phyloP scores from a whole-genome alignment of 352 stramenopile genomes.

The Blastocystis sp. region DNA sequence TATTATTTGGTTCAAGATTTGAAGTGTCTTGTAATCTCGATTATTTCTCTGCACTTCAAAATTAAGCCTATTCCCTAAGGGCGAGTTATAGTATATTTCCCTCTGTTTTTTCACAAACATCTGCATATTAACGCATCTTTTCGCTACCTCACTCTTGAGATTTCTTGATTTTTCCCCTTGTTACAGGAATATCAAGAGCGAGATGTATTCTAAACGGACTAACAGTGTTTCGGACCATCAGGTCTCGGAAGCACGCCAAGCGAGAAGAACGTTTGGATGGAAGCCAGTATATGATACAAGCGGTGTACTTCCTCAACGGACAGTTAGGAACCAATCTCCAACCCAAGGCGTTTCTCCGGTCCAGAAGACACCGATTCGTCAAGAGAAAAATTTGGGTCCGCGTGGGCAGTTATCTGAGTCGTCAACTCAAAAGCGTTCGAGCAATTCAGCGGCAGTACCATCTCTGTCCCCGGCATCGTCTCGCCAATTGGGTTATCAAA shows the following conservation, averaged over 20 bases:
- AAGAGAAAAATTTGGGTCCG: not conserved
- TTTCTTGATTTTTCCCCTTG: not conserved
- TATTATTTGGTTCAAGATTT: conserved; percentile 95
- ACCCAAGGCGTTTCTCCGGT: not conserved
- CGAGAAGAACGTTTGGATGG: not conserved
- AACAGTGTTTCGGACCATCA: not conserved
- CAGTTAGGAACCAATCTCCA: not conserved
- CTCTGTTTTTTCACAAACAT: not conserved
- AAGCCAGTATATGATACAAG: not conserved
- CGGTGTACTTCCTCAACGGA: not conserved
- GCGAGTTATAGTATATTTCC: conserved; percentile 13
- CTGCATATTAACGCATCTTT: not conserved
- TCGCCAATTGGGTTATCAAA: not conserved
- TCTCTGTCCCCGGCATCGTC: not conserved
- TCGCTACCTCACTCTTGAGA: not conserved
- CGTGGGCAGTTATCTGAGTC: not conserved
- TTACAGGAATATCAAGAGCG: not conserved
- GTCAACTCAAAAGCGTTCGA: conserved; percentile 11
- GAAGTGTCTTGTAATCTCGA: conserved; percentile 88
- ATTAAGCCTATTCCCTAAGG: conserved; percentile 85
- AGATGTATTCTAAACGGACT: not conserved
- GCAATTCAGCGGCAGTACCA: not conserved
- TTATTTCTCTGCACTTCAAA: conserved; percentile 95
- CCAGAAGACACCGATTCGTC: not conserved
- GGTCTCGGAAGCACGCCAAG: not conserved